phyloP scores from a whole-genome alignment of 2,329 filamentous ascomycete genomes.

The Atkinsonella hypoxylon region DNA sequence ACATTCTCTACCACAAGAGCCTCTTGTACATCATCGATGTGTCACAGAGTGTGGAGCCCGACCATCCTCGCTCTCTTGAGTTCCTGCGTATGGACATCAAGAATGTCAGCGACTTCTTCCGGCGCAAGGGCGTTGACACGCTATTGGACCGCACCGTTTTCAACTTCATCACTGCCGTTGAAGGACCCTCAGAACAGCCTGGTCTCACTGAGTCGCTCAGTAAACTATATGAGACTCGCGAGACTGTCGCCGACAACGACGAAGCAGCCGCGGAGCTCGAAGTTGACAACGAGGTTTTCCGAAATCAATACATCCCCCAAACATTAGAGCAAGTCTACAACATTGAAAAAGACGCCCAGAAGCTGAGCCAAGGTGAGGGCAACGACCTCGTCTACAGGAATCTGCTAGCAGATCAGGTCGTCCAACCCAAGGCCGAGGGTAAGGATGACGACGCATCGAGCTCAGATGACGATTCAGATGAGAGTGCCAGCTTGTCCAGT shows the following conservation, averaged over 20 bases:
- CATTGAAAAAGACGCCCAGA: constrained; percentile 78
- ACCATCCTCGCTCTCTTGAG: constrained; percentile 83
- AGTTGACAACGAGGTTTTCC: constrained; percentile 83
- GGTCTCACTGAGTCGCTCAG: constrained; percentile 52
- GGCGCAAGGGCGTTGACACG: constrained; percentile 69
- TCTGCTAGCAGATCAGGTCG: constrained; percentile 61
- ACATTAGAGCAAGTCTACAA: constrained; percentile 95
- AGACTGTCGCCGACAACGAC: constrained; percentile 36
- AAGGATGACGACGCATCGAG: constrained; percentile 26
- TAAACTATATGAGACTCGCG: constrained; percentile 49
- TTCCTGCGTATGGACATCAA: constrained; percentile 98
- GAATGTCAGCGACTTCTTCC: constrained; percentile 90
- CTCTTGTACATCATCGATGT: constrained; percentile 93
- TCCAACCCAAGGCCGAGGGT: constrained; percentile 24
- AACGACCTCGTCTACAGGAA: constrained; percentile 75
- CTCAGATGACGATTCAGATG: constrained; percentile 32
- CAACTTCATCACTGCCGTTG: constrained; percentile 60
- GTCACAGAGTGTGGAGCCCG: constrained; percentile 92
- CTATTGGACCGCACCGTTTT: constrained; percentile 72
- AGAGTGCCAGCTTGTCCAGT: constrained; percentile 34
- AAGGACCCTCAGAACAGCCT: constrained; percentile 48
- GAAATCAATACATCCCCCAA: constrained; percentile 93
- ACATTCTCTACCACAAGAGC: constrained; percentile 76
- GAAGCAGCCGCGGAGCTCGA: constrained; percentile 45
- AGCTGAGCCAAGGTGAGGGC: constrained; percentile 60